Conservation (phyloP, 352 stramenopile species). For the Globisporangium spiculum region DNA sequence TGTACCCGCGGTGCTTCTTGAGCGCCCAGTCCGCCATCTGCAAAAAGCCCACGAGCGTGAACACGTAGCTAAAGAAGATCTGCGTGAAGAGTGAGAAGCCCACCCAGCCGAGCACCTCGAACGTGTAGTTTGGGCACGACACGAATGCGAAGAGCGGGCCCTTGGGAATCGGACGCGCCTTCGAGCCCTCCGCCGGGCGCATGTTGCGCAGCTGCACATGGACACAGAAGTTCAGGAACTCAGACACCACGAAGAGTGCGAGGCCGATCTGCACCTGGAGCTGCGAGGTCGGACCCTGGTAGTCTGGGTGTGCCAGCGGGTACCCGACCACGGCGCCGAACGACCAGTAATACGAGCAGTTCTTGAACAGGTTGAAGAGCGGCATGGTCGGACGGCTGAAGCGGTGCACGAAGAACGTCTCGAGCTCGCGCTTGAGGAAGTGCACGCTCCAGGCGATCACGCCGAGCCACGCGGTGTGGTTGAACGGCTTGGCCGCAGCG, state of each 20-base stretch:
- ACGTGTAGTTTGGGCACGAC: slow-evolving; percentile 91
- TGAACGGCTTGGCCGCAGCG: slow-evolving; percentile 33
- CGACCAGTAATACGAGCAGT: slow-evolving; percentile 88
- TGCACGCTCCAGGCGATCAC: slow-evolving; percentile 71
- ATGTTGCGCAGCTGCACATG: slow-evolving; percentile 85
- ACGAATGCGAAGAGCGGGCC: slow-evolving; percentile 80
- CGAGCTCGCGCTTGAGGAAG: slow-evolving; percentile 85
- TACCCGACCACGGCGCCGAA: slow-evolving; percentile 85
- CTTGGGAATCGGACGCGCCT: slow-evolving; percentile 66
- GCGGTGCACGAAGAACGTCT: slow-evolving; percentile 89
- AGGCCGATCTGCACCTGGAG: slow-evolving; percentile 58
- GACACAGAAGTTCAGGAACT: slow-evolving; percentile 82
- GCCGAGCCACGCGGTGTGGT: slow-evolving; percentile 49
- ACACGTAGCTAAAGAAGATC: slow-evolving; percentile 79
- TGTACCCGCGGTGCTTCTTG: slow-evolving; percentile 87
- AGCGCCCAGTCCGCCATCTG: slow-evolving; percentile 90
- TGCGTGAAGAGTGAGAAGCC: slow-evolving; percentile 87
- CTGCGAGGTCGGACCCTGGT: slow-evolving; percentile 44
- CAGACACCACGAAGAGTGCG: slow-evolving; percentile 60
- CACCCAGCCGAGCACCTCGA: slow-evolving; percentile 88
- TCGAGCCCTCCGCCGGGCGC: slow-evolving; percentile 70
- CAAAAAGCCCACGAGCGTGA: slow-evolving; percentile 80
- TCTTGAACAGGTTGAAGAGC: slow-evolving; percentile 88
- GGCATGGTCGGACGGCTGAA: slow-evolving; percentile 89
- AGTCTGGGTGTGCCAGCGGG: slow-evolving; percentile 75